Evolutionary conservation across 2,329 filamentous ascomycete species (phyloP).

Genomic region (Helotiales sp.): DNA sequence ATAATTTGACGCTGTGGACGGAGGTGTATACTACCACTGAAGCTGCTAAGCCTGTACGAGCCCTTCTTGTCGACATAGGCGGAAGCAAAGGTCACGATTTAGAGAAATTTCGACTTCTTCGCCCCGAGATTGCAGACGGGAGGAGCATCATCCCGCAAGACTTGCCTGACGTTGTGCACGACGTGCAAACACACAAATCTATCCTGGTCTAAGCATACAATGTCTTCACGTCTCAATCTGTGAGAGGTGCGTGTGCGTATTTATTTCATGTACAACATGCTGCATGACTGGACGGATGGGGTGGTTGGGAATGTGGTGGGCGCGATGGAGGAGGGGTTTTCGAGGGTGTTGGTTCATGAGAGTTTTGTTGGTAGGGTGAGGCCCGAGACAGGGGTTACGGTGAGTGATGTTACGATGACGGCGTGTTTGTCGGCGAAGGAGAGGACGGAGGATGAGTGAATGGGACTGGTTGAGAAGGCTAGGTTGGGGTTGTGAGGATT

Average conservation of each 20-base stretch:
- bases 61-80: slow-evolving; percentile 24
- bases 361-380: slow-evolving; percentile 41
- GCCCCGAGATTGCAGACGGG: slow-evolving; percentile 21
- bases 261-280: slow-evolving; percentile 39
- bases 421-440: slow-evolving; percentile 43
- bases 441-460: slow-evolving; percentile 4
- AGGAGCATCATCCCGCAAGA: slow-evolving; percentile 37
- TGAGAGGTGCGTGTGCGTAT: slow-evolving; percentile 46
- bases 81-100: slow-evolving; percentile 28
- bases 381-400: slow-evolving; percentile 41
- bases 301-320: slow-evolving; percentile 29
- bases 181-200: slow-evolving; percentile 32
- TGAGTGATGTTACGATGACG: slow-evolving; percentile 47
- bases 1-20: slow-evolving; percentile 47
- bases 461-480: background rate
- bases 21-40: slow-evolving; percentile 44
- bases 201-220: slow-evolving; percentile 43
- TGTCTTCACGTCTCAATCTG: slow-evolving; percentile 47
- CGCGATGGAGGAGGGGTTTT: slow-evolving; percentile 44
- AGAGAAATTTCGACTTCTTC: slow-evolving; percentile 40
- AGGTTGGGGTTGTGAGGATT: background rate
- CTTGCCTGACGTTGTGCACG: slow-evolving; percentile 42
- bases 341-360: slow-evolving; percentile 46
- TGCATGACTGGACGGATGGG: slow-evolving; percentile 42
- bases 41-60: slow-evolving; percentile 38